Percentiles rank a stretch among this genome's conserved stretches.
phyloP scores from a whole-genome alignment of 441 rosid genomes.

The Corymbia calophylla region DNA sequence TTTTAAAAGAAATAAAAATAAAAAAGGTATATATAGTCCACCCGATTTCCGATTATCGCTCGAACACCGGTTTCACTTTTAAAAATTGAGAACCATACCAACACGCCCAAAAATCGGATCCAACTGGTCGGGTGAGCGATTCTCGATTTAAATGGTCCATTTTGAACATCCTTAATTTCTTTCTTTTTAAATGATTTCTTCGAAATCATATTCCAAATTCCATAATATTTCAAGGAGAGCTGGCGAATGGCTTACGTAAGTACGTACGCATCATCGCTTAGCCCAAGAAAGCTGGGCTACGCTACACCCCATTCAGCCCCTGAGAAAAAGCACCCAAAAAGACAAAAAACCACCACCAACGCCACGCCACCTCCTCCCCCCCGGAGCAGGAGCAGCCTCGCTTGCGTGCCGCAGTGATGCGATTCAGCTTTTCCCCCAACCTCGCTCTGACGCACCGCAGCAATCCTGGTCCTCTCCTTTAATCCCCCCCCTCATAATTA shows the following conservation, averaged over 20 bases:
- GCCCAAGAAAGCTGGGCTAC: background rate
- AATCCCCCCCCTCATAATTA: background rate
- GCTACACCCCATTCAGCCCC: background rate
- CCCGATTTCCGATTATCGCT: no score
- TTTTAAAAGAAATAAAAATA: no score
- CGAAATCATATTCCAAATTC: background rate
- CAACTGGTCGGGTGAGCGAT: no score
- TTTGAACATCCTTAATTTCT: no score
- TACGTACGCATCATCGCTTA: background rate
- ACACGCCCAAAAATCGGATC: no score
- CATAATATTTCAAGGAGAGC: background rate
- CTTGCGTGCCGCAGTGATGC: background rate
- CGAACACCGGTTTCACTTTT: no score
- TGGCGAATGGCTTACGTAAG: background rate
- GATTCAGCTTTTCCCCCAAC: background rate
- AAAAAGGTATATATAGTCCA: no score
- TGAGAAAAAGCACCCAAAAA: background rate
- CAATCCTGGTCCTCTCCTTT: background rate
- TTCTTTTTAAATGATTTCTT: background rate
- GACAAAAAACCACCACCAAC: no score
- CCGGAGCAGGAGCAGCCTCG: background rate
- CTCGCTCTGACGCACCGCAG: background rate
- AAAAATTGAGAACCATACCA: no score
- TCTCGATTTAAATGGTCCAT: no score
- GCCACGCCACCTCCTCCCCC: background rate